Evolutionary conservation across 140 eudicot genomes (phyloP).

Genomic region (Cichorium intybus): DNA sequence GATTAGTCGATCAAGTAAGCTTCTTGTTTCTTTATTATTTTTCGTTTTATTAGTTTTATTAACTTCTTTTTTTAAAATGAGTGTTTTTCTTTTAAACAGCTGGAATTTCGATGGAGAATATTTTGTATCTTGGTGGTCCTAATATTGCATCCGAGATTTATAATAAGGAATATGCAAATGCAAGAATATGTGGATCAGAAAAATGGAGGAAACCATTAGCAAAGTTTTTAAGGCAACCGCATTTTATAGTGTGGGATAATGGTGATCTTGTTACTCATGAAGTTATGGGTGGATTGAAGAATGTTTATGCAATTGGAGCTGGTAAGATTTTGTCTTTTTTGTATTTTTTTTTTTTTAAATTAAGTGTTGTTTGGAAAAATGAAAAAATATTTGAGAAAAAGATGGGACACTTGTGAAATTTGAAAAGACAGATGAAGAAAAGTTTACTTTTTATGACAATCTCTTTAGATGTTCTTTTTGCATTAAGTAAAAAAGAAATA

Average conservation of each 20-base stretch:
- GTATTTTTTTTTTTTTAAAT: neutral
- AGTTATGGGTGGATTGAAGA: conserved; percentile 98
- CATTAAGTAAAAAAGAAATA: no score
- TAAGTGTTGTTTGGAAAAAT: no score
- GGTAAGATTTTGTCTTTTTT: conserved; percentile 47
- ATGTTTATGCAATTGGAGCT: conserved; percentile 95
- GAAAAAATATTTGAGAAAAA: no score
- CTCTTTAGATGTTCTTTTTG: no score
- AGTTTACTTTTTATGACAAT: no score
- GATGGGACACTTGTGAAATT: no score
- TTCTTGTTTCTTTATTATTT: neutral
- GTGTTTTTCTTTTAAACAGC: conserved; percentile 45
- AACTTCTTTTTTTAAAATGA: neutral
- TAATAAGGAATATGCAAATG: conserved; percentile 95
- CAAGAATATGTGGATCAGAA: conserved; percentile 92
- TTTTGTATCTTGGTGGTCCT: conserved; percentile 97
- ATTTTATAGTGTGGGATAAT: conserved; percentile 96
- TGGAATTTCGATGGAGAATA: conserved; percentile 80
- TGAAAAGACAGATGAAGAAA: no score
- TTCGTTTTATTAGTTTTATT: neutral
- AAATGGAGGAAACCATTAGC: conserved; percentile 98
- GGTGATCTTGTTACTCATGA: conserved; percentile 96
- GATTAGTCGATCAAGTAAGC: conserved; percentile 88
- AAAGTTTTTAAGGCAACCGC: conserved; percentile 92
- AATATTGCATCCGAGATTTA: conserved; percentile 96